Evolutionary conservation across 2,329 filamentous ascomycete species (phyloP), one percentile per base, ranked within the genome.

Genomic region (Trichoderma sp.): DNA sequence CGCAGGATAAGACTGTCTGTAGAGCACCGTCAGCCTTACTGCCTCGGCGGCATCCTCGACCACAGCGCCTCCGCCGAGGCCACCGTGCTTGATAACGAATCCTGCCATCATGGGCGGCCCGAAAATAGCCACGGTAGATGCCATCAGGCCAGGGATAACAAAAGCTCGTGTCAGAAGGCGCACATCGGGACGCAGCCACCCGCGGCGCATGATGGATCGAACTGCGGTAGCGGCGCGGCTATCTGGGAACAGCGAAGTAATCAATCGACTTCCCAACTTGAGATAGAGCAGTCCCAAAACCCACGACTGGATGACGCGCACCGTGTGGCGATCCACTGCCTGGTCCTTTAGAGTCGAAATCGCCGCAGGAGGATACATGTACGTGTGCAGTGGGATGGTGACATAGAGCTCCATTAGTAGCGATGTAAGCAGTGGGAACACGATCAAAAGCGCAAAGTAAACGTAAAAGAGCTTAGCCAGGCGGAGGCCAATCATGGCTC

Each of bases 301-400:
- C 95, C 96, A 99, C 75, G 95, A 93, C 82, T 98, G 96, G 59
- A 98, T 92, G 77, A 98, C 89, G 77, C 97, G 93, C 59, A 98
- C 91, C 8, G 92, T 94, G 81, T 97, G 94, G 4, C 83, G 82
- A 16, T 82, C 82, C 7, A 78, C 79, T 67, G 80, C 79, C 6
- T 79, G 76, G 4, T 74, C 78, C 27, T 80, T 77, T 63, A 80
- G 75, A 50, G 77, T 81, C 65, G 74, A 83, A 56, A 76, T 82
- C 62, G 77, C 80, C 9, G 80, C 81, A 5, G 83, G 80, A 27
- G 83, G 79, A 77, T 90, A 88, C 83, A 94, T 88, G 81, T 95
- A 94, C 0, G 95, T 95, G 81, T 97, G 94, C 4, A 98, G 85
- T 0, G 97, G 97, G 68, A 98, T 90, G 77, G 97, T 89, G 75